phyloP scores from a whole-genome alignment of 1,284 basidiomycete genomes.

The Fistulina hepatica region DNA sequence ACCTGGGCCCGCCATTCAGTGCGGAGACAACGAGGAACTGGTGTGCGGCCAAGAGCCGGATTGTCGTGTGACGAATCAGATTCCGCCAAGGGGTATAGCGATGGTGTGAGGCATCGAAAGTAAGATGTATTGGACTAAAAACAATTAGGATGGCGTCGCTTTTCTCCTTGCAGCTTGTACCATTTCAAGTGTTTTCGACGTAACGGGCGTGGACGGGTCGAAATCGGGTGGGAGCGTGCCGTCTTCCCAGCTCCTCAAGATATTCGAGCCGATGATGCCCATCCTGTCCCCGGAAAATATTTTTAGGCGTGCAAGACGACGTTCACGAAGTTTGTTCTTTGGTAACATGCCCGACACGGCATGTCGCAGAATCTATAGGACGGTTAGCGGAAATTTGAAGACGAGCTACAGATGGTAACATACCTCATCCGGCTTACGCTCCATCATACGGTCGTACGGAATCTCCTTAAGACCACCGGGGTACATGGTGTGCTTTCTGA shows the following conservation, averaged over 20 bases:
- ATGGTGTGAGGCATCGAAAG: too few species aligned
- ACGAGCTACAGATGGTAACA: constrained; percentile 21
- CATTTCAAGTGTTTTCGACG: constrained; percentile 26
- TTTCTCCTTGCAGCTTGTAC: too few species aligned
- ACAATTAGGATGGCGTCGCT: too few species aligned
- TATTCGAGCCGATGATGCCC: constrained; percentile 57
- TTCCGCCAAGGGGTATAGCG: too few species aligned
- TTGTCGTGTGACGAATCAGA: too few species aligned
- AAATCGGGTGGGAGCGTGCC: constrained; percentile 47
- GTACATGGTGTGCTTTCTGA: constrained; percentile 86
- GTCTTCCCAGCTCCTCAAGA: constrained; percentile 68
- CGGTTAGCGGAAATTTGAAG: constrained; percentile 6
- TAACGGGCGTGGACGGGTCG: constrained; percentile 32
- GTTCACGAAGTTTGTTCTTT: constrained; percentile 87
- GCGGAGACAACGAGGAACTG: too few species aligned
- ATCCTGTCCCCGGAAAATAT: constrained; percentile 73
- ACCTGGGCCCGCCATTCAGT: too few species aligned
- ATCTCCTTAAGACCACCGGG: constrained; percentile 92
- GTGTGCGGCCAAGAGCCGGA: too few species aligned
- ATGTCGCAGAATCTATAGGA: constrained; percentile 78
- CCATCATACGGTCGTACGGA: constrained; percentile 73
- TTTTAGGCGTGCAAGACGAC: constrained; percentile 73
- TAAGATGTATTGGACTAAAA: too few species aligned
- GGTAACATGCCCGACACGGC: constrained; percentile 96
- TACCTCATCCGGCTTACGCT: constrained; percentile 86